Evolutionary conservation across 108 stramenopile species (phyloP), one percentile per base, ranked within the genome.

Genomic region (Fragilaria crotonensis): DNA sequence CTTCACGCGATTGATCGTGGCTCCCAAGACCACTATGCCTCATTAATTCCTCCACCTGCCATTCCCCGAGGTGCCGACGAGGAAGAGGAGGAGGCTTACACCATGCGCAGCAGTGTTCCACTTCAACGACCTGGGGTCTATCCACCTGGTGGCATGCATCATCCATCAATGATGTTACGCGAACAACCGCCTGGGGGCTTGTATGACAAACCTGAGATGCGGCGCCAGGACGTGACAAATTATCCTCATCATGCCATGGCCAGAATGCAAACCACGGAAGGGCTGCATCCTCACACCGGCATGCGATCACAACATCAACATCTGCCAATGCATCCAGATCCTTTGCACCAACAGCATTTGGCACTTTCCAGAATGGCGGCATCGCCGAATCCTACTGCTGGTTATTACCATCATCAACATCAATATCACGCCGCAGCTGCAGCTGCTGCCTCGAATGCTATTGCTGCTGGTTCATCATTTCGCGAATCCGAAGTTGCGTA

Each of bases 401-500:
- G n/a, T 41, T 41, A 7, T 7, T 11, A 11, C 14, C 11, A 14
- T 41, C 7, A 41, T 41, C 36, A 7, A 14, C 36, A 7, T 41
- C 36, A 7, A 11, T 14, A 11, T 41, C 36, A 7, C 7, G 36
- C 14, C 11, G 36, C 7, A 14, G 14, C 19, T n/a, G 4, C 29
- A 54, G 5, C 11, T n/a, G 26, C 29, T 25, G 26, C 25, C 21
- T 54, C 28, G 54, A 25, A 25, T 41, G 14, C 36, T 11, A 11
- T 14, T 41, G 11, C 36, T 7, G 7, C 36, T 11, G 11, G 14
- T 41, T 41, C 14, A 14, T 11, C 17, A 18, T 9, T 5, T 14
- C 28, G 60, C 0, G 64, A 72, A 54, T 62, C 45, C 46, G 66
- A 78, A 46, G 76, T 80, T 1, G 54, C 55, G 22, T 84, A 75